Base-by-base conservation (phyloP, 2,329 filamentous ascomycete genomes). In the Colletotrichum brevisporum region DNA sequence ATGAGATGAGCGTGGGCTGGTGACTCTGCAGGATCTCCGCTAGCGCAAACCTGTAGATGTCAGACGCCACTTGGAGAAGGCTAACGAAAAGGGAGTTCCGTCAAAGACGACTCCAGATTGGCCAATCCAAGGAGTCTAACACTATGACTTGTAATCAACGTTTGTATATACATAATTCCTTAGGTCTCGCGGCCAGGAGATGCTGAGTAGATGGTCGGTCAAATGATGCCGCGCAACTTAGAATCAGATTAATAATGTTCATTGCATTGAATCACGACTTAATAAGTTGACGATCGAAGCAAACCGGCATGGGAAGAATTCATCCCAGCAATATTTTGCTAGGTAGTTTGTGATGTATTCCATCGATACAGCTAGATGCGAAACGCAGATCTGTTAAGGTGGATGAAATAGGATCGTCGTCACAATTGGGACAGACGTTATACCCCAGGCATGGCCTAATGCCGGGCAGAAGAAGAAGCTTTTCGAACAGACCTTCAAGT, bases 61-160 rank as follows among this genome's bases (percentile, higher is more conserved):
- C 67, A 67, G 51, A 58, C 62, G 36, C 55, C 56, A 61, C 51
- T 24, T 39, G 5, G 31, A 10, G 26, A n/a, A 31, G 36, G 27
- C 51, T 41, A 13, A 21, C 45, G 18, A 48, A 61, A 56, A 26
- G 27, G 56, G 51, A 39, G 43, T 43, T 43, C 41, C 48, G 31
- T 47, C 45, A 56, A 60, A 45, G n/a, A 43, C 61, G 51, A 55
- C 61, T 59, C 43, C 43, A 66, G 61, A 52, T 53, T 67, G 62
- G 67, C 47, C 50, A 24, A 61, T 39, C 31, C 56, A 54, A 43
- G 26, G 2, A 16, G n/a, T 43, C 16, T 56, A 52, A 36, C 51
- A 69, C 56, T 67, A 69, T n/a, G 55, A 69, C 39, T 69, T 69
- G 51, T 69, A 69, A 69, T 69, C 36, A 48, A 66, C 26, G 8